These are phyloP conservation scores for Cladophialophora carrionii DNA, from an alignment of 2,329 filamentous ascomycete species.

Conservation along the genomic window DNA sequence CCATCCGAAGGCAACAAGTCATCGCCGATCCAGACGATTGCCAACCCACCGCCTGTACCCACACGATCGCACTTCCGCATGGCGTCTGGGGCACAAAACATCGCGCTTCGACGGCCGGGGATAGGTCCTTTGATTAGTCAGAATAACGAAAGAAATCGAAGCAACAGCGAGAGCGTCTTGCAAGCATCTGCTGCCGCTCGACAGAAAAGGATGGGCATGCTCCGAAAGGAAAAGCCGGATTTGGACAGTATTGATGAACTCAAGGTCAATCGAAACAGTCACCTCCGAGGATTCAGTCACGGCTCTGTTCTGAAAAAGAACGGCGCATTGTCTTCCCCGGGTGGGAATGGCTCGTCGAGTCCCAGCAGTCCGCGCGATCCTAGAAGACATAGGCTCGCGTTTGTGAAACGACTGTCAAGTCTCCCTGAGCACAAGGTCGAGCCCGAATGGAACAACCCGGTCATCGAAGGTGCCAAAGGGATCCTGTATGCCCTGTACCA, in stretches of 20 bases:
- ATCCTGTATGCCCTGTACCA: conserved; percentile 61
- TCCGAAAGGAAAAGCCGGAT: conserved; percentile 60
- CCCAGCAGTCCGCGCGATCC: conserved; percentile 51
- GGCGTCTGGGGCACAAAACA: conserved; percentile 44
- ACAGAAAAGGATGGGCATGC: conserved; percentile 63
- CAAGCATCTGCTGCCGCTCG: conserved; percentile 52
- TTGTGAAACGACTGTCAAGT: conserved; percentile 59
- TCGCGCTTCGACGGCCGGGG: conserved; percentile 67
- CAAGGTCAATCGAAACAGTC: conserved; percentile 56
- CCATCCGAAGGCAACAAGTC: conserved; percentile 32
- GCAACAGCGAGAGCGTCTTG: conserved; percentile 64
- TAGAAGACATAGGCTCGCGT: conserved; percentile 48
- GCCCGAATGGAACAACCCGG: conserved; percentile 52
- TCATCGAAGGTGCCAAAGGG: conserved; percentile 60
- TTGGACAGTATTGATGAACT: conserved; percentile 58
- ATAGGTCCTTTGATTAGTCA: conserved; percentile 65
- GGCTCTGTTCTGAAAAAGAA: conserved; percentile 55
- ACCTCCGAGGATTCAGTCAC: conserved; percentile 62
- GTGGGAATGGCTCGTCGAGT: conserved; percentile 47
- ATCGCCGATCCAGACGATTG: conserved; percentile 26
- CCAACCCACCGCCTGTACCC: conserved; percentile 74
- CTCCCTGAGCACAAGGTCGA: conserved; percentile 60
- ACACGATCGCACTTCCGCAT: conserved; percentile 76
- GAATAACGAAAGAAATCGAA: conserved; percentile 63
- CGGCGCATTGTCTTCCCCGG: conserved; percentile 41